A percentile compares a stretch with the other conserved stretches of the same genome.
These are phyloP conservation scores for Magnaporthiopsis rhizophila DNA, from an alignment of 2,329 filamentous ascomycete genomes.

Conservation along the genomic window DNA sequence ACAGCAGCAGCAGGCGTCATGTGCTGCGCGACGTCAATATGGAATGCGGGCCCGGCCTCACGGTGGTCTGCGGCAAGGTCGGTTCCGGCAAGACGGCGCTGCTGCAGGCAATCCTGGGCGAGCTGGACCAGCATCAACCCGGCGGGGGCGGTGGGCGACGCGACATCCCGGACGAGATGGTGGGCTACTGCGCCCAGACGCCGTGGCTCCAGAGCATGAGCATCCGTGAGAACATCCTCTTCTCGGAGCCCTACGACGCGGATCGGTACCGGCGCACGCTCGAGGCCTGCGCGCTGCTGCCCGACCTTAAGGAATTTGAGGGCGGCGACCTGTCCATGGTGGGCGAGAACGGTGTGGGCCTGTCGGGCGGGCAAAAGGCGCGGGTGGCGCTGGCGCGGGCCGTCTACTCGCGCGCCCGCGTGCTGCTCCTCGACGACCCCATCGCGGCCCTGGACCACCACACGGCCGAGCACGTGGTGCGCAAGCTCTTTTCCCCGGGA, in stretches of 20 bases:
- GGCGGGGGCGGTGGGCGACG: constrained; percentile 42
- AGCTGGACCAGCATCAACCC: constrained; percentile 51
- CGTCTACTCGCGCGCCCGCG: constrained; percentile 48
- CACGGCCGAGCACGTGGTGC: constrained; percentile 55
- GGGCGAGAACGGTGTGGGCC: constrained; percentile 54
- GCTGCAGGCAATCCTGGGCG: constrained; percentile 50
- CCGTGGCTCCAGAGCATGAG: constrained; percentile 61
- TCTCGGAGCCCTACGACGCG: constrained; percentile 47
- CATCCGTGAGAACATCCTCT: constrained; percentile 57
- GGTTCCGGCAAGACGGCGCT: constrained; percentile 55
- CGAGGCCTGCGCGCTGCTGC: constrained; percentile 49
- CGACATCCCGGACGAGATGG: constrained; percentile 37
- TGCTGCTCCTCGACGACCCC: constrained; percentile 55
- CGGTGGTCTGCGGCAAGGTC: constrained; percentile 49
- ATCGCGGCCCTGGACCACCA: constrained; percentile 56
- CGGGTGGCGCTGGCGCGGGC: constrained; percentile 56
- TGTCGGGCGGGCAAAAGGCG: constrained; percentile 57
- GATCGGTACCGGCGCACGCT: constrained; percentile 50
- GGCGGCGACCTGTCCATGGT: constrained; percentile 51
- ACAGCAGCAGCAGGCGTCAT: constrained; percentile 27
- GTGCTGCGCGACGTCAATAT: constrained; percentile 40
- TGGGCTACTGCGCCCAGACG: constrained; percentile 51
- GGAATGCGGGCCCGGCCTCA: constrained; percentile 40
- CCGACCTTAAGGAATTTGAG: constrained; percentile 48
- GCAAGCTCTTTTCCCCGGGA: constrained; percentile 38